Evolutionary conservation across 2,329 filamentous ascomycete species (phyloP).

Genomic region (Madurella mycetomatis): DNA sequence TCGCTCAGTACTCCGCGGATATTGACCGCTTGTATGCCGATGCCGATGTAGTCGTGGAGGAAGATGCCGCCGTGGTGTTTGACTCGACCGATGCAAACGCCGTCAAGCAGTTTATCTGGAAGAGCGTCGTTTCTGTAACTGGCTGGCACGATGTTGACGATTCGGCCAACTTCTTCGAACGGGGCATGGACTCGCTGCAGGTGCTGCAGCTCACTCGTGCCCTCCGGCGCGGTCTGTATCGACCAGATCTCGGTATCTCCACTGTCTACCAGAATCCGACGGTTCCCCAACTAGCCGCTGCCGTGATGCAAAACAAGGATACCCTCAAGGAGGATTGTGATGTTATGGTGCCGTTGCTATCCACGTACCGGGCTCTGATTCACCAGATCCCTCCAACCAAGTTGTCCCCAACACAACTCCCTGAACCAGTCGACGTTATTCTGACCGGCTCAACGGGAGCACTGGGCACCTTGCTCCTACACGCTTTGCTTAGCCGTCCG

Average conservation of each 20-base stretch:
- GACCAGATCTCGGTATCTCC: not conserved
- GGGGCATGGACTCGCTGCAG: conserved; percentile 10
- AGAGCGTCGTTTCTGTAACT: not conserved
- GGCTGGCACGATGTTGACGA: conserved; percentile 1
- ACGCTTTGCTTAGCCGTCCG: not conserved
- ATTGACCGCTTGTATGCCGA: not conserved
- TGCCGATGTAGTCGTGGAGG: not conserved
- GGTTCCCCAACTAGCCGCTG: not conserved
- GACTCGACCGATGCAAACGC: not conserved
- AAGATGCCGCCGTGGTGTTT: not conserved
- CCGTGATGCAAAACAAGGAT: not conserved
- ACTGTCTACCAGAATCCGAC: conserved; percentile 6
- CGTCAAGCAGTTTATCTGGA: not conserved
- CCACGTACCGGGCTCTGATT: not conserved
- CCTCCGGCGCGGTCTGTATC: not conserved
- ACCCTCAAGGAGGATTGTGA: not conserved
- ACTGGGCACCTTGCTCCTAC: conserved; percentile 6
- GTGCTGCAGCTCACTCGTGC: conserved; percentile 6
- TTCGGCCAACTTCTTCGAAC: conserved; percentile 3
- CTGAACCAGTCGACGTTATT: not conserved
- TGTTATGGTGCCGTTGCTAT: not conserved
- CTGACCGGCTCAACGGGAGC: conserved; percentile 13
- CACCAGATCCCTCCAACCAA: not conserved
- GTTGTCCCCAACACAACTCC: not conserved
- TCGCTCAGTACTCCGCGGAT: not conserved